Evolutionary conservation across 345 rosid genomes (phyloP).

Genomic region (Abelmoschus esculentus): DNA sequence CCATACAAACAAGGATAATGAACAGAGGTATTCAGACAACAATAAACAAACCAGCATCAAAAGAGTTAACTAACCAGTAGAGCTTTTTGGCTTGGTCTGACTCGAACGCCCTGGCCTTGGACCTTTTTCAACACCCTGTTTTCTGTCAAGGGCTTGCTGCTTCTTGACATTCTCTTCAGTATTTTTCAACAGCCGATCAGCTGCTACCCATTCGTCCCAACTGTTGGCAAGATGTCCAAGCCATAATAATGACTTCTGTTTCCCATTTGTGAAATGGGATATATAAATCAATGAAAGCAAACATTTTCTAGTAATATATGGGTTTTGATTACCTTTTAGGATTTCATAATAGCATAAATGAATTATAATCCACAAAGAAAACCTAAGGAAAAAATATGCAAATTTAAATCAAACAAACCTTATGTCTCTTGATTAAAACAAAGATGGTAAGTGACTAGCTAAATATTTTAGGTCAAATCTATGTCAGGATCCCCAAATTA

Average conservation of each 20-base stretch:
- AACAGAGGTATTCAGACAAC: slow-evolving; percentile 1
- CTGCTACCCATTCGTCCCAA: slow-evolving; percentile 96
- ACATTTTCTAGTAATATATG: slow-evolving; percentile 11
- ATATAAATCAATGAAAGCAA: slow-evolving; percentile 27
- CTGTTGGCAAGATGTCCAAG: slow-evolving; percentile 57
- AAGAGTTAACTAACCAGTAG: slow-evolving; percentile 36
- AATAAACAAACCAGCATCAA: slow-evolving; percentile 2
- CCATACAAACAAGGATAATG: neutral
- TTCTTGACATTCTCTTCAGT: slow-evolving; percentile 58
- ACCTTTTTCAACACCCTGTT: slow-evolving; percentile 53
- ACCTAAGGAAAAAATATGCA: neutral
- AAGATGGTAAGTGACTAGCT: neutral
- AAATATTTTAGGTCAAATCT: no score
- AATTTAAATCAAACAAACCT: neutral
- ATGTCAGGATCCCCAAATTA: no score
- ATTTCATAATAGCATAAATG: neutral
- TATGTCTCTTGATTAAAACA: neutral
- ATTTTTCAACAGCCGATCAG: slow-evolving; percentile 60
- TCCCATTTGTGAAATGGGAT: slow-evolving; percentile 28
- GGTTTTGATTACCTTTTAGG: slow-evolving; percentile 7
- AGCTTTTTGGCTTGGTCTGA: slow-evolving; percentile 50
- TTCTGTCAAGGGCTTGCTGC: slow-evolving; percentile 54
- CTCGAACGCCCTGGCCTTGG: slow-evolving; percentile 51
- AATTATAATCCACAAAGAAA: neutral
- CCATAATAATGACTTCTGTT: slow-evolving; percentile 27